Percentiles rank a stretch among this genome's conserved stretches.
These are phyloP conservation scores for Arabis hirsuta DNA, from an alignment of 345 rosid genomes.

Conservation along the genomic window DNA sequence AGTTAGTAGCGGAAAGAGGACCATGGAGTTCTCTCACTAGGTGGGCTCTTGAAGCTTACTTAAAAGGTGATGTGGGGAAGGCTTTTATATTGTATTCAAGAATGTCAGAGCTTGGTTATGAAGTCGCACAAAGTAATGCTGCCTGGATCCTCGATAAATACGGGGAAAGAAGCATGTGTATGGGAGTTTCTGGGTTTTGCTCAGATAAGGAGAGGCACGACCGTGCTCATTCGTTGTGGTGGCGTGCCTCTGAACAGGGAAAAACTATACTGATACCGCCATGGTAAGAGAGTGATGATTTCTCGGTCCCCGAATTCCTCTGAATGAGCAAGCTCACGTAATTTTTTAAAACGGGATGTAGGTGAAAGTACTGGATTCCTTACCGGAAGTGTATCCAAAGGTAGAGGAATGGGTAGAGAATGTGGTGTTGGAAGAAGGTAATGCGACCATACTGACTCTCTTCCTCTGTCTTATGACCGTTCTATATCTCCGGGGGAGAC, in stretches of 20 bases:
- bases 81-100: slow-evolving; percentile 88
- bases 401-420: slow-evolving; percentile 83
- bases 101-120: slow-evolving; percentile 95
- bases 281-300: slow-evolving; percentile 49
- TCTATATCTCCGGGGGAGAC: slow-evolving; percentile 70
- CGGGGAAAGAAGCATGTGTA: slow-evolving; percentile 87
- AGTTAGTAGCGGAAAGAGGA: slow-evolving; percentile 90
- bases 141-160: slow-evolving; percentile 96
- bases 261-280: slow-evolving; percentile 64
- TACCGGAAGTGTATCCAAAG: slow-evolving; percentile 79
- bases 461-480: slow-evolving; percentile 75
- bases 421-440: slow-evolving; percentile 86
- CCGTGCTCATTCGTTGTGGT: slow-evolving; percentile 88
- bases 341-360: slow-evolving; percentile 18
- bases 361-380: slow-evolving; percentile 68
- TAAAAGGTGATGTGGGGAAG: slow-evolving; percentile 86
- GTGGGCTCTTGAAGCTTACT: slow-evolving; percentile 91
- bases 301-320: not conserved
- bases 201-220: slow-evolving; percentile 79
- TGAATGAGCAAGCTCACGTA: not conserved
- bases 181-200: slow-evolving; percentile 84
- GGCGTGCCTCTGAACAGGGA: slow-evolving; percentile 97
- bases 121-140: slow-evolving; percentile 94
- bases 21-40: slow-evolving; percentile 96
- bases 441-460: slow-evolving; percentile 81